Conservation (phyloP, 331 rosid genomes). For the Prunus yedoensis region DNA sequence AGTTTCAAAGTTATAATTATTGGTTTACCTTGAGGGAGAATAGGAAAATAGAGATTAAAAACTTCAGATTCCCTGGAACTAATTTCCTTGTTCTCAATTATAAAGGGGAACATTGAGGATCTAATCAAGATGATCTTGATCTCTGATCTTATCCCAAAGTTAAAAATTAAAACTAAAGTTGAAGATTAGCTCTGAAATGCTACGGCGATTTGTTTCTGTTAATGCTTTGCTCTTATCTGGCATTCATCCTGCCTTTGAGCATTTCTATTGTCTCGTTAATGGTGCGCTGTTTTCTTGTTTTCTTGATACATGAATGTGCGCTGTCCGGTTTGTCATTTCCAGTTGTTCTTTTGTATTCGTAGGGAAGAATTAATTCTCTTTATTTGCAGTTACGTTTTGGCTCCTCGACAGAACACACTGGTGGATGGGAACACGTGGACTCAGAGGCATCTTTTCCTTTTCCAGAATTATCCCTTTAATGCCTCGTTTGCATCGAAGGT, state of each 20-base stretch:
- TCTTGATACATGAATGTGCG: too few species aligned
- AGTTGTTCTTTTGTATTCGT: neutral
- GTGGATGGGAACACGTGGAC: conserved; percentile 29
- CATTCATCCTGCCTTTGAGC: neutral
- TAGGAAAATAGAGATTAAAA: neutral
- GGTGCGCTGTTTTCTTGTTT: too few species aligned
- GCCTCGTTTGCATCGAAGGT: conserved; percentile 1
- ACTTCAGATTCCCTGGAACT: neutral
- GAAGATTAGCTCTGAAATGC: neutral
- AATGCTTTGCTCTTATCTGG: neutral
- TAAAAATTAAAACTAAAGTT: too few species aligned
- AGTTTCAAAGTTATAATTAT: neutral
- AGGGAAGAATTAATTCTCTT: neutral
- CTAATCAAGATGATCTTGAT: too few species aligned
- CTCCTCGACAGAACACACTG: neutral
- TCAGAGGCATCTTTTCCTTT: conserved; percentile 16
- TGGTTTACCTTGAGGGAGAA: neutral
- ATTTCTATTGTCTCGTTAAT: neutral
- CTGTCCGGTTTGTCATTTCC: neutral
- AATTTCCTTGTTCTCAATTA: neutral
- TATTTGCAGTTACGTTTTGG: neutral
- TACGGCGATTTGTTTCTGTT: neutral
- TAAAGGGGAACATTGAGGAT: neutral
- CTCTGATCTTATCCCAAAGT: neutral
- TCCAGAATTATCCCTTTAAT: neutral